Base-by-base conservation (phyloP, 371 early-diverging fungal genomes). In the Rhizopus stolonifer region DNA sequence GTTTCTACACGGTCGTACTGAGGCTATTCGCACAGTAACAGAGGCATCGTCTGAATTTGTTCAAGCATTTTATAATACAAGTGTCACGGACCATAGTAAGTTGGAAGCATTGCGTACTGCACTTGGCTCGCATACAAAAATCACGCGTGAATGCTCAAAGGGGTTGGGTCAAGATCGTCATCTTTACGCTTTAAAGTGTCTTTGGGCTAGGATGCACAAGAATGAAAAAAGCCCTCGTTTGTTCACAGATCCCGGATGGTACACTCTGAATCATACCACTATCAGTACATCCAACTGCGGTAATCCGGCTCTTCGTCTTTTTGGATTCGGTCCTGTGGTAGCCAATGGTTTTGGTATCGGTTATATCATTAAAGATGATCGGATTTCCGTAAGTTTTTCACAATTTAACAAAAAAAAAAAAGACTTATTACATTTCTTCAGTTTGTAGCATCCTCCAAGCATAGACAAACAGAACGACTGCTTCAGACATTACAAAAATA, bases 251-350 rank as follows among this genome's bases (percentile, higher is more conserved):
- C 61, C 80, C 19, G 78, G 78, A 23, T 80, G 74, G 74, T 49
- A 58, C 13, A 69, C 58, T 0, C 36, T 80, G 39, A 83, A 82
- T 46, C 85, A 88, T 69, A 93, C 94, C 66, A 80, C 83, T 54
- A 67, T 94, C 24, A 90, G 90, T n/a, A 94, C 95, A 4, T 89
- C 90, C 25, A 92, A 94, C 68, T 89, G 94, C 61, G 81, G 90
- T 43, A 87, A 90, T 46, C 89, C 92, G 36, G 84, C 88, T 46
- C 81, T 91, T 43, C 75, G 85, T 23, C 82, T 89, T 1, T 94
- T 92, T 65, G 95, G 95, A 6, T 94, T 92, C 86, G 95, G 94
- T 15, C 89, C 92, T 53, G 90, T 90, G 18, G 94, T 94, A 0
- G 81, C 89, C 10, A 85, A 93, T 64, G 94, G 94, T 10, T 94